Conservation (phyloP, 1,284 basidiomycete genomes). For the Mycena citricolor region DNA sequence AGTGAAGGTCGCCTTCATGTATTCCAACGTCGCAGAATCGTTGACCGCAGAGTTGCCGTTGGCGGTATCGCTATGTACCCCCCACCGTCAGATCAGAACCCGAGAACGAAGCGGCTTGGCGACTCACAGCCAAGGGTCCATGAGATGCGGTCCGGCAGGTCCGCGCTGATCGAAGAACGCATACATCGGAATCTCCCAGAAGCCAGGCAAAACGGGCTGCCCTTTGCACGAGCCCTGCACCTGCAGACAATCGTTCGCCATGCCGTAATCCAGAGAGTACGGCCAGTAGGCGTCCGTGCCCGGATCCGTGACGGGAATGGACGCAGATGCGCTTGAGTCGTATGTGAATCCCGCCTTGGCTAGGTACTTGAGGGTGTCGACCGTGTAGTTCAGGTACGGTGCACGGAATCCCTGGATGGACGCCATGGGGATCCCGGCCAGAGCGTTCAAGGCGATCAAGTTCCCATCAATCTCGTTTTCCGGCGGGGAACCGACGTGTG, state of each 20-base stretch:
- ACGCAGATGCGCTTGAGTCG: slow-evolving; percentile 66
- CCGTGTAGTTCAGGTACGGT: slow-evolving; percentile 72
- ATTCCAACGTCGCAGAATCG: slow-evolving; percentile 63
- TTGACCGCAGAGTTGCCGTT: slow-evolving; percentile 52
- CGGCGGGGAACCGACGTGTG: slow-evolving; percentile 66
- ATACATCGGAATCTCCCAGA: slow-evolving; percentile 85
- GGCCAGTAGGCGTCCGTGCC: slow-evolving; percentile 77
- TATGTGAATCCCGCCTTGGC: slow-evolving; percentile 42
- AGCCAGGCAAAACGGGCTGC: slow-evolving; percentile 69
- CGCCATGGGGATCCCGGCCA: slow-evolving; percentile 76
- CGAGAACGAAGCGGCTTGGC: slow-evolving; percentile 25
- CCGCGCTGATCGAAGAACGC: slow-evolving; percentile 68
- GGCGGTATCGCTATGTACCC: slow-evolving; percentile 48
- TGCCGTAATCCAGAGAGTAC: slow-evolving; percentile 70
- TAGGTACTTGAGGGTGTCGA: slow-evolving; percentile 61
- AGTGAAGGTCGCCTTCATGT: slow-evolving; percentile 77
- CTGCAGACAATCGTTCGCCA: slow-evolving; percentile 75
- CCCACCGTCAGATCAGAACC: slow-evolving; percentile 1
- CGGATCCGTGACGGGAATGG: slow-evolving; percentile 66
- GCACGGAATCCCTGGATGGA: slow-evolving; percentile 76
- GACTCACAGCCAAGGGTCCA: slow-evolving; percentile 82
- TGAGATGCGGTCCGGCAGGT: slow-evolving; percentile 59
- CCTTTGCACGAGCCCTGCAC: slow-evolving; percentile 66
- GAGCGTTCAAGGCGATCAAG: slow-evolving; percentile 75
- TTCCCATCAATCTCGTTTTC: slow-evolving; percentile 76